phyloP scores from a whole-genome alignment of 768 basidiomycete genomes.

The Leucosporidium yakuticum region DNA sequence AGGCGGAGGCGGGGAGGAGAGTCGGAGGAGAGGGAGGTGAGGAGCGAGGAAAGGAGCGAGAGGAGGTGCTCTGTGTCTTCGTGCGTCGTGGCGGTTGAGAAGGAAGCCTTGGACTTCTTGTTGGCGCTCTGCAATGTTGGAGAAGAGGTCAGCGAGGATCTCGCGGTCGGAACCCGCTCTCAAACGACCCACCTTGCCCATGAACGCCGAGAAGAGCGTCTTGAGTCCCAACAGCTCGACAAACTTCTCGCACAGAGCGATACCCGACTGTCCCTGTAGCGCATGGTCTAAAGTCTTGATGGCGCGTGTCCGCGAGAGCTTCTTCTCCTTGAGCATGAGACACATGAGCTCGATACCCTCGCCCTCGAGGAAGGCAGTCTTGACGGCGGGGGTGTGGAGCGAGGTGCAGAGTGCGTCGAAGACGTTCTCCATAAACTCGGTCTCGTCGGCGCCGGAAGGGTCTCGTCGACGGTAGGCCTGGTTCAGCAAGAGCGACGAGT shows the following conservation, averaged over 20 bases:
- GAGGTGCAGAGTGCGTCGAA: constrained; percentile 86
- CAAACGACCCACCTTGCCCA: constrained; percentile 72
- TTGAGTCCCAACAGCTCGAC: constrained; percentile 83
- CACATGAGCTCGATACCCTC: constrained; percentile 97
- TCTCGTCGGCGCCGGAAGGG: constrained; percentile 59
- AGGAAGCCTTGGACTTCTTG: constrained; percentile 54
- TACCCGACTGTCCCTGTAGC: constrained; percentile 56
- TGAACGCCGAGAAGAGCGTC: constrained; percentile 79
- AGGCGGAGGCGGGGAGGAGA: constrained; percentile 72
- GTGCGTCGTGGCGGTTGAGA: constrained; percentile 49
- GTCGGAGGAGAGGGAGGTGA: constrained; percentile 80
- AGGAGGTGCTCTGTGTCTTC: constrained; percentile 85
- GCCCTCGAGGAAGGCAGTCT: constrained; percentile 71
- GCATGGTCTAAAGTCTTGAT: constrained; percentile 91
- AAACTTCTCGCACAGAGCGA: constrained; percentile 70
- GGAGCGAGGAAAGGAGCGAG: constrained; percentile 78
- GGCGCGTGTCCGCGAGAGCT: constrained; percentile 12
- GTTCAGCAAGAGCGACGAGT: neutral
- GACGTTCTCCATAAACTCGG: constrained; percentile 96
- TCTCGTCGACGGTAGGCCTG: constrained; percentile 33
- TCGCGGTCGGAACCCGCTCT: constrained; percentile 6
- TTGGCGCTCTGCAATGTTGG: constrained; percentile 49
- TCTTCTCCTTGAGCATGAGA: constrained; percentile 82
- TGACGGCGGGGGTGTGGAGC: constrained; percentile 53
- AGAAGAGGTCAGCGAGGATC: neutral